Conservation (phyloP, 2,329 filamentous ascomycete genomes). For the Alternaria novae-zelandiae region DNA sequence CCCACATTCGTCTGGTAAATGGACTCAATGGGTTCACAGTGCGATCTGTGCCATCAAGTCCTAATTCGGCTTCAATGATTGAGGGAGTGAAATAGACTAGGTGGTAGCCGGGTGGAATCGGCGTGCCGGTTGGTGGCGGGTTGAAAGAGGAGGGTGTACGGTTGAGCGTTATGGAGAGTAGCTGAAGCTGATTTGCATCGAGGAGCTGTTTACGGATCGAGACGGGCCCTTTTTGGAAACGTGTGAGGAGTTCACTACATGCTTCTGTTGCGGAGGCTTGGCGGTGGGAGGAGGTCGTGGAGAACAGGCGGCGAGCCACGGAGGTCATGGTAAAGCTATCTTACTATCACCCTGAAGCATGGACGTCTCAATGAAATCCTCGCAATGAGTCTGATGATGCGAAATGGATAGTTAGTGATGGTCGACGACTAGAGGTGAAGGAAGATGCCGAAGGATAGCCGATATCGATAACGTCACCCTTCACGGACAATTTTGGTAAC, state of each 20-base stretch:
- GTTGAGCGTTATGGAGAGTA: slow-evolving; percentile 37
- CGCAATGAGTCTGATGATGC: background rate
- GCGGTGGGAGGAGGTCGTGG: slow-evolving; percentile 15
- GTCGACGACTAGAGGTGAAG: background rate
- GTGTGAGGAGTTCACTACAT: slow-evolving; percentile 38
- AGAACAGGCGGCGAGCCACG: slow-evolving; percentile 28
- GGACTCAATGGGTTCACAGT: slow-evolving; percentile 75
- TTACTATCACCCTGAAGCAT: too few species aligned
- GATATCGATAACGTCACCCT: slow-evolving; percentile 22
- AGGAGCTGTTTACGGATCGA: slow-evolving; percentile 40
- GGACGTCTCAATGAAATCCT: too few species aligned
- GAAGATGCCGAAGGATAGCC: slow-evolving; percentile 20
- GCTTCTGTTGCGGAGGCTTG: slow-evolving; percentile 37
- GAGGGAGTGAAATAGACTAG: slow-evolving; percentile 87
- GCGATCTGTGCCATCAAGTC: slow-evolving; percentile 83
- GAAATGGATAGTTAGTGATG: background rate
- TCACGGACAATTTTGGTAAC: slow-evolving; percentile 20
- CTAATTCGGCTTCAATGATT: slow-evolving; percentile 66
- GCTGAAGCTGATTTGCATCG: slow-evolving; percentile 43
- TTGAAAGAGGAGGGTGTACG: slow-evolving; percentile 29
- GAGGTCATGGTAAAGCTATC: slow-evolving; percentile 15
- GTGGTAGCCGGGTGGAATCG: slow-evolving; percentile 75
- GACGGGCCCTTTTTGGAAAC: slow-evolving; percentile 36
- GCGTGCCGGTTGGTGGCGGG: slow-evolving; percentile 32
- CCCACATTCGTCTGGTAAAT: slow-evolving; percentile 85